These are phyloP conservation scores for Daldinia grandis DNA, from an alignment of 495 filamentous ascomycete species.

Conservation along the genomic window DNA sequence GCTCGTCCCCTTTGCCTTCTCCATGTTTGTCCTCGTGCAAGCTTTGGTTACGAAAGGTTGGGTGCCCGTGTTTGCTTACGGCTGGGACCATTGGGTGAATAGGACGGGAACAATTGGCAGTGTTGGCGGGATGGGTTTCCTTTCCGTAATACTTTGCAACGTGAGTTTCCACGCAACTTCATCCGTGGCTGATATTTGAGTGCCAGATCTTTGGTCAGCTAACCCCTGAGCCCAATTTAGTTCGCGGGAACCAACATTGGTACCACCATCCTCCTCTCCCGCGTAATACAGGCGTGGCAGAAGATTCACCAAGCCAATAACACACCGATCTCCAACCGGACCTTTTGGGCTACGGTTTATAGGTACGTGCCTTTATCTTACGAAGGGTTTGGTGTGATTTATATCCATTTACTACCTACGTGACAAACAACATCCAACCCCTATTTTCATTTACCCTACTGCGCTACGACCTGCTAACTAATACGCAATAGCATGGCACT, in stretches of 20 bases:
- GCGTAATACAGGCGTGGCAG: conserved; percentile 70
- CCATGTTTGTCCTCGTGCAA: conserved; percentile 75
- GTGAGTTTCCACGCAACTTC: conserved; percentile 52
- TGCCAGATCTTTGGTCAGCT: conserved; percentile 9
- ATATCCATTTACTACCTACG: background rate
- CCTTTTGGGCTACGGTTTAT: conserved; percentile 72
- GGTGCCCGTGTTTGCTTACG: conserved; percentile 71
- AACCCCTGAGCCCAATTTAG: conserved; percentile 45
- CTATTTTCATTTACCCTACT: background rate
- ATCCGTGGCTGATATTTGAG: background rate
- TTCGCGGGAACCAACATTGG: conserved; percentile 77
- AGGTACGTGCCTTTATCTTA: conserved; percentile 21
- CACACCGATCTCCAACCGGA: conserved; percentile 61
- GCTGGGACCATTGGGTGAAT: conserved; percentile 72
- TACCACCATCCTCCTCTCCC: conserved; percentile 71
- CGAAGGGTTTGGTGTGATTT: background rate
- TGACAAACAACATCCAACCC: background rate
- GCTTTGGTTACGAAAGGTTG: conserved; percentile 72
- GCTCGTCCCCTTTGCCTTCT: conserved; percentile 69
- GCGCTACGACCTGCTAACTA: background rate
- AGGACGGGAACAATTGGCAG: conserved; percentile 70
- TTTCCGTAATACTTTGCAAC: conserved; percentile 73
- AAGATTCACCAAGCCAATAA: conserved; percentile 58
- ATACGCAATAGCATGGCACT: conserved; percentile 64
- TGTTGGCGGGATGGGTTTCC: conserved; percentile 71